Conservation (phyloP, 2,329 filamentous ascomycete genomes). For the Sphaerostilbella broomeana region DNA sequence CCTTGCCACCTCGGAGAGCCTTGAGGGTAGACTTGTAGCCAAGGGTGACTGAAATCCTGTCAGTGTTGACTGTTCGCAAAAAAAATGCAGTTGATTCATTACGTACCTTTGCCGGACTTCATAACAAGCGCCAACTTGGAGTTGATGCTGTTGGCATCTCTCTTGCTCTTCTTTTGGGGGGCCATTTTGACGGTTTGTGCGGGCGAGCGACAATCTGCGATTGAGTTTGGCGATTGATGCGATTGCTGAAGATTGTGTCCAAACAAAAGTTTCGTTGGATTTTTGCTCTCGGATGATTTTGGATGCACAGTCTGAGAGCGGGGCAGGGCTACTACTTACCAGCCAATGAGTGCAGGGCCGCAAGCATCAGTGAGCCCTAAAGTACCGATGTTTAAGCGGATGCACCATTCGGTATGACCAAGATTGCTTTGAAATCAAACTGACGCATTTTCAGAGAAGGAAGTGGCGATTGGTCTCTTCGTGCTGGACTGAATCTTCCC, state of each 20-base stretch:
- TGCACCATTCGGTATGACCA: constrained; percentile 25
- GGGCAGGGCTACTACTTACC: constrained; percentile 16
- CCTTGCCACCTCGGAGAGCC: constrained; percentile 89
- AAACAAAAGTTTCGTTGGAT: constrained; percentile 19
- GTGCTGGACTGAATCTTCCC: constrained; percentile 25
- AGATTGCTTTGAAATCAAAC: constrained; percentile 51
- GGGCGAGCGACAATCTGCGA: constrained; percentile 17
- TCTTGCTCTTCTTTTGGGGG: constrained; percentile 73
- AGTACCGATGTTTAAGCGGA: constrained; percentile 33
- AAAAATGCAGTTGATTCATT: neutral
- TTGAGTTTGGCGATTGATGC: constrained; percentile 29
- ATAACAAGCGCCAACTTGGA: constrained; percentile 56
- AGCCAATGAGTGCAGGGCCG: constrained; percentile 24
- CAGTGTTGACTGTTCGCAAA: neutral
- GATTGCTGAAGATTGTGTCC: constrained; percentile 20
- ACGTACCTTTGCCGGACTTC: constrained; percentile 69
- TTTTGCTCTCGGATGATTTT: constrained; percentile 19
- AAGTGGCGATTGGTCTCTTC: constrained; percentile 24
- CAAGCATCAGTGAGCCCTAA: constrained; percentile 29
- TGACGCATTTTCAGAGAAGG: constrained; percentile 25
- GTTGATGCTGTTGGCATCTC: constrained; percentile 68
- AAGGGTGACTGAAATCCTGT: constrained; percentile 29
- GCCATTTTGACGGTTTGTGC: constrained; percentile 52
- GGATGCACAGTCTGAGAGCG: constrained; percentile 14
- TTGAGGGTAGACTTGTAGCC: constrained; percentile 56